Base-by-base conservation (phyloP, 2,329 filamentous ascomycete genomes). In the Colletotrichum sp. region DNA sequence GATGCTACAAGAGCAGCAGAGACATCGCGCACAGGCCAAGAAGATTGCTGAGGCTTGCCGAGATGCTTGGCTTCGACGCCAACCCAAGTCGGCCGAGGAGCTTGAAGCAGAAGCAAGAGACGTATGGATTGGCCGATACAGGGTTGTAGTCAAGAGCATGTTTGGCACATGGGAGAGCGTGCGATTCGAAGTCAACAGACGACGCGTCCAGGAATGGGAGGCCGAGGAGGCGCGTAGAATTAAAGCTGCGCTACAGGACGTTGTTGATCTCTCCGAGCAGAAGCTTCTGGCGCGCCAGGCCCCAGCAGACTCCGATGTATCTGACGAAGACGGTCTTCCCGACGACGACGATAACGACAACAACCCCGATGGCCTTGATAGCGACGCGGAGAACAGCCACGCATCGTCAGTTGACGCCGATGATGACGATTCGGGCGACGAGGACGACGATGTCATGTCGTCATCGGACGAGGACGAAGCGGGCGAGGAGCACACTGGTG, bases 81-180 rank as follows among this genome's bases (percentile, higher is more conserved):
- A 95, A 79, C 94, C 94, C 13, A 95, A 95, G 79, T 93, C 93
- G 1, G 88, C 90, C 2, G 95, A 98, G 80, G 94, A 98, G 82
- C 89, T 98, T 21, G 93, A 96, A 79, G 91, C 91, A 16, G 96
- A 98, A 82, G 92, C 94, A 74, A 89, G 90, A 69, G 92, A 93
- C 28, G 89, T 92, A 79, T 92, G 92, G 84, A 88, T 93, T 76
- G 85, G 87, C 61, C 90, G 92, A 32, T 98, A 97, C 83, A 95
- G 92, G 76, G 90, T 93, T 75, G 91, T 98, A 18, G 88, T 94
- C 77, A 93, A 84, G 78, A 88, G 86, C 21, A 78, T 92, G 55
- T 83, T 83, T 55, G 89, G 87, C 36, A 93, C 89, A 0, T 94
- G 92, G 91, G 92, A 93, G 34, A 93, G 93, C 79, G 91, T 93